Evolutionary conservation across 2,329 filamentous ascomycete species (phyloP), one percentile per base, ranked within the genome.

Genomic region (Hypoxylon sp.): DNA sequence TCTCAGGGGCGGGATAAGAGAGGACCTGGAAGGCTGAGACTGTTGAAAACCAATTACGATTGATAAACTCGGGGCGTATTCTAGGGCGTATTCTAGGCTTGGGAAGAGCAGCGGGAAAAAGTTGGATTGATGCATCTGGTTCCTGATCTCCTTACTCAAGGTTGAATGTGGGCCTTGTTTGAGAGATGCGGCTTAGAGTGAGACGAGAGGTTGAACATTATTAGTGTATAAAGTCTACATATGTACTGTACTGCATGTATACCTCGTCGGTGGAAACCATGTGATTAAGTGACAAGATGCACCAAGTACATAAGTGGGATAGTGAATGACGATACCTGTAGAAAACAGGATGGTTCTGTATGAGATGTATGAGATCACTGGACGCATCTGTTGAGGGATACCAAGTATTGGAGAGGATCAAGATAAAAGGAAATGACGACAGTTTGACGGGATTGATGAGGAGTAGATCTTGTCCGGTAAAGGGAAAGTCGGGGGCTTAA

Each of bases 391-490:
- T 22, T 22, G 46, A 35, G 26, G 44, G 54, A 58, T 31, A 58
- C 33, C n/a, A 24, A 24, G 42, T 53, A 61, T 53, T 62, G 31
- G 39, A 44, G 59, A 44, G 59, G 51, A 35, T 44, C 13, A 24
- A 59, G 31, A 53, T 26, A 51, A 66, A 63, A 52, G 58, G 47
- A 62, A 64, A 71, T 69, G 69, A 71, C 69, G 69, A 71, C 66
- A 71, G 60, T 51, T 31, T 71, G 69, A 71, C 65, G 69, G 57
- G 56, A 60, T 19, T 48, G 22, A 63, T 42, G 24, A 24, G 26
- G 39, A 35, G 63, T 22, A 63, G 65, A 67, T 69, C 59, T 56
- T 56, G 8, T 22, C 65, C 56, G 37, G 52, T 5, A 47, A 17
- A 48, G 63, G 65, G 22, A n/a, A 50, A 22, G 39, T 31, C 39